Evolutionary conservation across 148 eudicot genomes (phyloP).

Genomic region (Diospyros kaki): DNA sequence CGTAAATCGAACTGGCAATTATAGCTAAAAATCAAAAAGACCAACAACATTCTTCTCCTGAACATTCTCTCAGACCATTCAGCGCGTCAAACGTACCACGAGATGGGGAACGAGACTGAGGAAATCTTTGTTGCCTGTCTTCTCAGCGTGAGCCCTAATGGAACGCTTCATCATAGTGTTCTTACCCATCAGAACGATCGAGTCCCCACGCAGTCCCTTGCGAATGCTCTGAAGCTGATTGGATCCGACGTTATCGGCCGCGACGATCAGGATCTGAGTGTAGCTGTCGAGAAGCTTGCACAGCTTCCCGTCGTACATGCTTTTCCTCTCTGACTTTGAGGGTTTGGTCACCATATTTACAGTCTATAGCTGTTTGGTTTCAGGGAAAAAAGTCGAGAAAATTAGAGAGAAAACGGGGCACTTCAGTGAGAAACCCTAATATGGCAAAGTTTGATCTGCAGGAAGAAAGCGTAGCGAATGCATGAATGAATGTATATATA

Average conservation of each 20-base stretch:
- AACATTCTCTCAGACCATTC: conserved; percentile 3
- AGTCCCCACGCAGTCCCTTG: conserved; percentile 45
- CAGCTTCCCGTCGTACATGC: conserved; percentile 30
- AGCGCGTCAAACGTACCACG: conserved; percentile 17
- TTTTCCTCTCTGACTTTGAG: conserved; percentile 39
- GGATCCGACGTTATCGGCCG: conserved; percentile 57
- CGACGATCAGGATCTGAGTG: conserved; percentile 36
- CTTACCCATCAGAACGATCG: conserved; percentile 57
- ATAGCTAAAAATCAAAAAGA: too few species aligned
- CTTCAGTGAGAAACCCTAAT: neutral
- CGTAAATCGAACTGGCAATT: too few species aligned
- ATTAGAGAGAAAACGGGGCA: neutral
- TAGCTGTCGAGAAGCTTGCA: conserved; percentile 32
- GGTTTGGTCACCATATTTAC: conserved; percentile 33
- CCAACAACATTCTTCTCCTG: neutral
- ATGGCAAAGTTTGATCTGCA: conserved; percentile 7
- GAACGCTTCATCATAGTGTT: conserved; percentile 62
- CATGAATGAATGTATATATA: conserved; percentile 1
- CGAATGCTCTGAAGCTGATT: conserved; percentile 52
- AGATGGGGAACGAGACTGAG: conserved; percentile 32
- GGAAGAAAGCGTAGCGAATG: neutral
- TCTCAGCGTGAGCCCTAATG: conserved; percentile 28
- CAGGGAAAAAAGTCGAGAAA: neutral
- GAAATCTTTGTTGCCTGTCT: conserved; percentile 30
- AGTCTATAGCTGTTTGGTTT: neutral